Percentiles rank a stretch among this genome's conserved stretches.
Conservation (phyloP, 2,329 filamentous ascomycete genomes). For the Cercospora sp. region DNA sequence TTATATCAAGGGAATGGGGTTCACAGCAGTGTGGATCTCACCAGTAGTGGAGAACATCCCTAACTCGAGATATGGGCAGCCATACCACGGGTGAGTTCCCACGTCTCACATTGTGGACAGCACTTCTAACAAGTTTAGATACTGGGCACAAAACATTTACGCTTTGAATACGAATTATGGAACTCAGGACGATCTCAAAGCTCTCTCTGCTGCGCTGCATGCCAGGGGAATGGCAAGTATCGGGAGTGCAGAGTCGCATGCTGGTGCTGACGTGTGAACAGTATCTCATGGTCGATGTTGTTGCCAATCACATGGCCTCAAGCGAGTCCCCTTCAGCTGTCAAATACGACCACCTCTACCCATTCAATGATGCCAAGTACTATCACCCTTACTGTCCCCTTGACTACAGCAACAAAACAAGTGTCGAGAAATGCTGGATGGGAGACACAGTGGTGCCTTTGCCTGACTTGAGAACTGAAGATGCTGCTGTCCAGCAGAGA, state of each 20-base stretch:
- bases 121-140: slow-evolving; percentile 10
- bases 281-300: slow-evolving; percentile 52
- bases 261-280: background rate
- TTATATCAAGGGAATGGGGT: slow-evolving; percentile 54
- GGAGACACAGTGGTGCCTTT: slow-evolving; percentile 56
- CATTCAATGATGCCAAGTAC: slow-evolving; percentile 45
- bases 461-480: slow-evolving; percentile 61
- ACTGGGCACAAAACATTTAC: slow-evolving; percentile 27
- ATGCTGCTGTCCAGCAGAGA: slow-evolving; percentile 49
- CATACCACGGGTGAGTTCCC: slow-evolving; percentile 44
- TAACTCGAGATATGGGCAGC: slow-evolving; percentile 42
- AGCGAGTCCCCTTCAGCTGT: slow-evolving; percentile 32
- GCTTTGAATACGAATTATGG: slow-evolving; percentile 51
- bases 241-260: background rate
- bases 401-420: slow-evolving; percentile 53
- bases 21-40: slow-evolving; percentile 46
- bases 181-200: slow-evolving; percentile 46
- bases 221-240: slow-evolving; percentile 44
- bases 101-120: background rate
- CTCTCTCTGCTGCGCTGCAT: slow-evolving; percentile 48
- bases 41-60: slow-evolving; percentile 47
- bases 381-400: slow-evolving; percentile 56
- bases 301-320: slow-evolving; percentile 48
- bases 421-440: slow-evolving; percentile 52
- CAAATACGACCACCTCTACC: slow-evolving; percentile 40